Evolutionary conservation across 164 flowering plant species (phyloP).

Genomic region (Saururus chinensis): DNA sequence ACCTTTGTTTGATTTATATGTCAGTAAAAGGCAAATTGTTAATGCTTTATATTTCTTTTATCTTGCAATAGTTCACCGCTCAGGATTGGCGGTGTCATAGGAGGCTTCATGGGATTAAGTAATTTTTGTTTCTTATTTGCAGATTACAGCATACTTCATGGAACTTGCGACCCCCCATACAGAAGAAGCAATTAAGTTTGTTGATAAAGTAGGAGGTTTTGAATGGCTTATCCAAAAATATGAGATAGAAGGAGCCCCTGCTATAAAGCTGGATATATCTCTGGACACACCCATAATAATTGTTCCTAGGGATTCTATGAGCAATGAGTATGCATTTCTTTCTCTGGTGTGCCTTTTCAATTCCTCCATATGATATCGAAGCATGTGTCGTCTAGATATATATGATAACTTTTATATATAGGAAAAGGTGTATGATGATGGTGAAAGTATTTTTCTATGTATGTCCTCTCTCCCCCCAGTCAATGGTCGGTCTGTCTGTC

Average conservation of each 20-base stretch:
- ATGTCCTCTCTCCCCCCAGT: no score
- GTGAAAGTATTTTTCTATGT: no score
- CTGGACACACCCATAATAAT: slow-evolving; percentile 89
- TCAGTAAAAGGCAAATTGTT: neutral
- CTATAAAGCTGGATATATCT: slow-evolving; percentile 80
- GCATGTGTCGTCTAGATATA: no score
- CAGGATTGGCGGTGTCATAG: neutral
- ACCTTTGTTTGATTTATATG: neutral
- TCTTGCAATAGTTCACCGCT: neutral
- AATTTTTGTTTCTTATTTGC: slow-evolving; percentile 8
- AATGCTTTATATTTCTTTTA: neutral
- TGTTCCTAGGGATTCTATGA: slow-evolving; percentile 66
- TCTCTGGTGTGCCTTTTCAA: neutral
- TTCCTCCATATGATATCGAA: no score
- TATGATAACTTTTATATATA: no score
- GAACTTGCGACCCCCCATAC: slow-evolving; percentile 88
- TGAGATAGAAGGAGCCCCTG: slow-evolving; percentile 93
- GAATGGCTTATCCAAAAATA: slow-evolving; percentile 93
- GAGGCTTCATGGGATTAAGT: neutral
- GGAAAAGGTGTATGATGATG: no score
- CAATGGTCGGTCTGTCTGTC: no score
- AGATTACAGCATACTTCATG: slow-evolving; percentile 89
- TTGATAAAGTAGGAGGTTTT: slow-evolving; percentile 93
- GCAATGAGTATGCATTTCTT: slow-evolving; percentile 69
- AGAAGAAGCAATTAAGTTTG: slow-evolving; percentile 91